Evolutionary conservation across 2,329 filamentous ascomycete genomes (phyloP).

Genomic region (Pseudogymnoascus sp.): DNA sequence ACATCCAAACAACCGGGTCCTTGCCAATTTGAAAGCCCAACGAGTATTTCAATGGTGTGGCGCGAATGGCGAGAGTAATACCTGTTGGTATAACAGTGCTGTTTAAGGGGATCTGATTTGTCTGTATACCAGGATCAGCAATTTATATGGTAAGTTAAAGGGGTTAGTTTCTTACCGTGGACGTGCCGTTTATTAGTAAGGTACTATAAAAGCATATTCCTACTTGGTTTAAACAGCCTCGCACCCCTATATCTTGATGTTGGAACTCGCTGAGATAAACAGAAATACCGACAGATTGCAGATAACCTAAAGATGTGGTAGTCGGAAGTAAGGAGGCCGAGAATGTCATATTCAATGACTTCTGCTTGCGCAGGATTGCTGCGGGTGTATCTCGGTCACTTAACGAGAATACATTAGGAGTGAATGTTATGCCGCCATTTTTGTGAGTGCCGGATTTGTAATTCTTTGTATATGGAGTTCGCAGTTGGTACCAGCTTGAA

Average conservation of each 20-base stretch:
- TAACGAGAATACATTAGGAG: constrained; percentile 16
- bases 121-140: background rate
- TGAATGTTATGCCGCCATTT: constrained; percentile 10
- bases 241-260: constrained; percentile 19
- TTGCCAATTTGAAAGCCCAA: constrained; percentile 14
- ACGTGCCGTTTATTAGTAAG: constrained; percentile 13
- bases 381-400: constrained; percentile 18
- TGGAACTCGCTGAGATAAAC: constrained; percentile 17
- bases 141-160: background rate
- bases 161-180: constrained; percentile 9
- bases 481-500: constrained; percentile 17
- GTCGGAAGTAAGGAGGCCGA: constrained; percentile 13
- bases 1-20: constrained; percentile 10
- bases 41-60: constrained; percentile 14
- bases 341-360: constrained; percentile 20
- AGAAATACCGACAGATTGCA: constrained; percentile 15
- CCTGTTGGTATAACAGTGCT: constrained; percentile 10
- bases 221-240: constrained; percentile 12
- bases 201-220: constrained; percentile 16
- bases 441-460: constrained; percentile 8
- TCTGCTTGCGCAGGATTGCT: constrained; percentile 19
- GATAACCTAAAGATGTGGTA: constrained; percentile 2
- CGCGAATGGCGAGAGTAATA: constrained; percentile 14
- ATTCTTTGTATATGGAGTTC: constrained; percentile 16
- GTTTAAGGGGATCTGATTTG: constrained; percentile 11